Base-by-base conservation (phyloP, 306 rosid genomes). In the Senna siamea region DNA sequence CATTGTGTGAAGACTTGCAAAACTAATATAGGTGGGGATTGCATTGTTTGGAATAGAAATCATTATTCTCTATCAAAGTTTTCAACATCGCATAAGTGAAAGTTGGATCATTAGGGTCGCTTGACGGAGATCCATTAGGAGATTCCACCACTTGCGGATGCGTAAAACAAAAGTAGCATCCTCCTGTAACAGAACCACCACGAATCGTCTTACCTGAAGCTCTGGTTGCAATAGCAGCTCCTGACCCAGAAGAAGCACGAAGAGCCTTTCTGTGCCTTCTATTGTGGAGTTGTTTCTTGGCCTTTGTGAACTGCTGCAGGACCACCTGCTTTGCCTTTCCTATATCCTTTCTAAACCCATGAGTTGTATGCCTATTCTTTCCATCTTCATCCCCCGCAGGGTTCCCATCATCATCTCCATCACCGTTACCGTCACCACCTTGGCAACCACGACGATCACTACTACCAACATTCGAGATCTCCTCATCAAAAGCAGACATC, bases 11-110 rank as follows among this genome's bases (percentile, higher is more conserved):
- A 65, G 23, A 2, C 56, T n/a, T 17, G 23, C 11, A 57, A 53
- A 35, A 60, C 68, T 61, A 78, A 64, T 81, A 81, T 43, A 87
- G 28, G 78, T 90, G 97, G 41, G 91, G 76, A 85, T 93, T 90
- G 92, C 92, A 89, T 26, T 93, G 88, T 69, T 75, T 85, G 63
- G 90, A 87, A 83, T 74, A 82, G 72, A 93, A 93, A 83, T 87
- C 92, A 79, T 85, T 93, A 47, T 70, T 87, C 75, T 93, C 96
- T 11, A 93, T 68, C 14, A 93, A 78, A 63, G 69, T 63, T 63
- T 63, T 63, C 51, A 63, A 40, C 69, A 40, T 63, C 1, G 52
- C 51, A 56, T 60, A 50, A 38, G 87, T 86, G 56, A 90, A 93
- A 46, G 79, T 87, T 0, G 89, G 89, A 56, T 78, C 47, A 60